Evolutionary conservation across 2,329 filamentous ascomycete species (phyloP), one percentile per base, ranked within the genome.

Genomic region (Aspergillus pseudoviridinutans): DNA sequence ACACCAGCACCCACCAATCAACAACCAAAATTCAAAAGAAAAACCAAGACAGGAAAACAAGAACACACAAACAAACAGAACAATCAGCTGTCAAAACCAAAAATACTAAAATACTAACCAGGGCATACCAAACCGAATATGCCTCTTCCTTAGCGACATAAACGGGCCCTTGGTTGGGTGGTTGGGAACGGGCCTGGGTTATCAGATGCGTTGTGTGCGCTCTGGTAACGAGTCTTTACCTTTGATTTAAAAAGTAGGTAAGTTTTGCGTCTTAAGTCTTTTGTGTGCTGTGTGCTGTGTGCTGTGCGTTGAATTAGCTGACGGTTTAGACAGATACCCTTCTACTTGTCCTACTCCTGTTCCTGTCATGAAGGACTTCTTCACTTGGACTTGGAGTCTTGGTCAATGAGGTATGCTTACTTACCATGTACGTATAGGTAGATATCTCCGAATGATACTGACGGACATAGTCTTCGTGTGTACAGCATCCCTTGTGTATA

Each of bases 101-200:
- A 57, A 57, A 46, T 52, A 42, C 38, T 51, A 55, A 57, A 57
- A 46, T 52, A 42, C 38, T 51, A 50, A 50, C 14, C 51, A 54
- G 28, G 28, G 29, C 35, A 44, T 47, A 8, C 44, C 44, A 47
- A 24, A 47, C 44, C 44, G 44, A 4, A 47, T 47, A 24, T 29
- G 38, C 46, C 14, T 51, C 10, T 51, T 17, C 4, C 12, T 17
- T 35, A 38, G 32, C 32, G 14, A 38, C 38, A 22, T 28, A 41
- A 41, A 14, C 29, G 35, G 47, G 56, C 50, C 56, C 58, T 53
- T 53, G 61, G 58, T 53, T 57, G 61, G 61, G 61, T 57, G 60
- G 61, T 28, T 60, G 61, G 61, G 61, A 53, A 50, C 35, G 61
- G 61, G 61, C 61, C 59, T 61, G 61, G 61, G 61, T 51, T 54